A percentile compares a stretch with the other conserved stretches of the same genome.
phyloP scores from a whole-genome alignment of 495 filamentous ascomycete genomes.

The Pseudevernia furfuracea region DNA sequence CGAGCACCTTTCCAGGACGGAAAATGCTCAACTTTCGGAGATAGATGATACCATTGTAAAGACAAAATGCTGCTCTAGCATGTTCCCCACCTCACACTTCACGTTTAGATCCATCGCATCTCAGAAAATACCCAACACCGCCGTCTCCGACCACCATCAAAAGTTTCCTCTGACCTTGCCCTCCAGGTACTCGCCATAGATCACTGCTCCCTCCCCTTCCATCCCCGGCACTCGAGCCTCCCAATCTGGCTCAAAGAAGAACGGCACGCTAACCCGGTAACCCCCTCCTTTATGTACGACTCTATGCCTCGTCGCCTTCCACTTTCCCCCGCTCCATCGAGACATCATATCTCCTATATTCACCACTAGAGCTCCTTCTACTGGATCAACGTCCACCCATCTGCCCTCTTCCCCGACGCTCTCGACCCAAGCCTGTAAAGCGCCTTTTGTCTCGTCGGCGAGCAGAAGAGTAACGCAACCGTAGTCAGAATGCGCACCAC shows the following conservation, averaged over 20 bases:
- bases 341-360: conserved; percentile 41
- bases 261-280: conserved; percentile 36
- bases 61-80: background rate
- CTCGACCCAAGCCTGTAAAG: conserved; percentile 30
- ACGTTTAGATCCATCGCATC: background rate
- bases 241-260: conserved; percentile 38
- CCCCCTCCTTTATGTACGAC: conserved; percentile 34
- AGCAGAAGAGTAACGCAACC: conserved; percentile 37
- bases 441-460: conserved; percentile 30
- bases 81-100: background rate
- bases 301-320: conserved; percentile 33
- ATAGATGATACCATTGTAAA: background rate
- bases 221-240: conserved; percentile 23
- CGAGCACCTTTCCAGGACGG: background rate
- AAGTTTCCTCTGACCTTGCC: conserved; percentile 22
- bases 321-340: conserved; percentile 38
- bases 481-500: conserved; percentile 30
- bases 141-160: background rate
- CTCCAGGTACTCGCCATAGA: conserved; percentile 19
- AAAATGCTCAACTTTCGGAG: background rate
- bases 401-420: conserved; percentile 12
- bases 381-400: conserved; percentile 35
- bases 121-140: background rate
- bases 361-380: conserved; percentile 34
- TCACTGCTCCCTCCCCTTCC: conserved; percentile 15